Conservation (phyloP, 306 rosid species). For the Amphicarpaea edgeworthii region DNA sequence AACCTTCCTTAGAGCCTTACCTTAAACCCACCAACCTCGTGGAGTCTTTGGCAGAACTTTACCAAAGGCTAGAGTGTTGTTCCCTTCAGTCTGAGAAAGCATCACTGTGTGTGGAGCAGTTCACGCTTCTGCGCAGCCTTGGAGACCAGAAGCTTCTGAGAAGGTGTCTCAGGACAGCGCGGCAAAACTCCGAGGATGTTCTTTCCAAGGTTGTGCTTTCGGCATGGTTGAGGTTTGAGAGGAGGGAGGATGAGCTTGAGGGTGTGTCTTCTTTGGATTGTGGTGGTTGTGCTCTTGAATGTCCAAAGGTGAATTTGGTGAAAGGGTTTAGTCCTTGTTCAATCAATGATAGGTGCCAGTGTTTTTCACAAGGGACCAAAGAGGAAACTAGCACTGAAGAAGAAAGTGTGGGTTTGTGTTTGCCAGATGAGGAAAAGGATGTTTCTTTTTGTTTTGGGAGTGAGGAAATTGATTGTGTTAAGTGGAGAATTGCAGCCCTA, state of each 20-base stretch:
- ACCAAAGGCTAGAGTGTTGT: constrained; percentile 52
- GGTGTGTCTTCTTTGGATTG: constrained; percentile 66
- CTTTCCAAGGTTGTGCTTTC: constrained; percentile 73
- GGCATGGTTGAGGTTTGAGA: constrained; percentile 77
- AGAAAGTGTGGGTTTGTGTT: constrained; percentile 31
- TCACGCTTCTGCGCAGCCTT: constrained; percentile 57
- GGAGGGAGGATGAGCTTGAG: constrained; percentile 79
- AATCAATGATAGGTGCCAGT: constrained; percentile 54
- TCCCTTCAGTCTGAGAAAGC: constrained; percentile 57
- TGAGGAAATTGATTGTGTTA: constrained; percentile 61
- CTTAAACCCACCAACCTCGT: constrained; percentile 63
- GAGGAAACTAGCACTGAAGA: constrained; percentile 46
- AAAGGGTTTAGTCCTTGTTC: constrained; percentile 58
- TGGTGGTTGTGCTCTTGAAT: constrained; percentile 64
- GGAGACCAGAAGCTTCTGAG: constrained; percentile 73
- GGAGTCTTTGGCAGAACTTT: constrained; percentile 63
- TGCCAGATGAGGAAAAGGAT: constrained; percentile 55
- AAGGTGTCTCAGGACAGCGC: constrained; percentile 64
- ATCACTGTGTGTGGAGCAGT: constrained; percentile 63
- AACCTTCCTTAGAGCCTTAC: constrained; percentile 64
- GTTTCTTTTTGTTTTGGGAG: constrained; percentile 64
- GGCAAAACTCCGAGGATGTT: constrained; percentile 65
- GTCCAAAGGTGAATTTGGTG: constrained; percentile 66
- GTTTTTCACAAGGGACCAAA: constrained; percentile 46
- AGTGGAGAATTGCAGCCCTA: constrained; percentile 65